Percentiles rank a stretch among this genome's conserved stretches.
Evolutionary conservation across 257 asterid genomes (phyloP).

Genomic region (Echites panduratus): DNA sequence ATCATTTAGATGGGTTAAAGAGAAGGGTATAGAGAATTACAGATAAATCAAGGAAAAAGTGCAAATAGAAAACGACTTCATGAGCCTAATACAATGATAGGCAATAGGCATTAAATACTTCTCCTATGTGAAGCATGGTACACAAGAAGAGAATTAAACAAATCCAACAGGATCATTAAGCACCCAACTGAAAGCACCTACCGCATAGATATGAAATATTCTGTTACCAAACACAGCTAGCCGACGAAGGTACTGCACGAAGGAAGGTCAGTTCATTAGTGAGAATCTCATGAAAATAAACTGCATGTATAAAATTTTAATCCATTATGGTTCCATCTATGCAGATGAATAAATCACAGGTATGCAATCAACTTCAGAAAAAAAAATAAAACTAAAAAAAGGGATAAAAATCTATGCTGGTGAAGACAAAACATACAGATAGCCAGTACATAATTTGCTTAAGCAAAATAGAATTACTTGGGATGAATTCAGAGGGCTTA

Average conservation of each 20-base stretch:
- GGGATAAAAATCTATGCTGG: not conserved
- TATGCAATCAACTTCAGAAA: not conserved
- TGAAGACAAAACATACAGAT: not conserved
- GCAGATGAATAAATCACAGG: not conserved
- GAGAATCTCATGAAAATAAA: not conserved
- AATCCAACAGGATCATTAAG: not conserved
- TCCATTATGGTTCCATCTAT: not conserved
- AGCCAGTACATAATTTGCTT: slow-evolving; percentile 5
- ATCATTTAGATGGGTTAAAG: slow-evolving; percentile 15
- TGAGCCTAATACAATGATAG: not conserved
- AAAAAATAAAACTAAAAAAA: too few relatives aligned
- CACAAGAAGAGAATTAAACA: not conserved
- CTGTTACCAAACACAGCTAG: slow-evolving; percentile 73
- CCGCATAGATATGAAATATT: slow-evolving; percentile 79
- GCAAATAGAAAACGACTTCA: not conserved
- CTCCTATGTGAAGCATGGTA: not conserved
- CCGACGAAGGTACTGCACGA: slow-evolving; percentile 82
- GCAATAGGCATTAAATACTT: not conserved
- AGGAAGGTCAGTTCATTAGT: not conserved
- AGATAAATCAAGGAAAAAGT: not conserved
- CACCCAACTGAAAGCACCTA: slow-evolving; percentile 26
- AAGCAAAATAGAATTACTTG: not conserved
- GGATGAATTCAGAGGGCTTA: not conserved
- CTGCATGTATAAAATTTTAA: not conserved
- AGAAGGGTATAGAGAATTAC: not conserved